phyloP scores from a whole-genome alignment of 805 yeast genomes.

The Metschnikowia cubensis region DNA sequence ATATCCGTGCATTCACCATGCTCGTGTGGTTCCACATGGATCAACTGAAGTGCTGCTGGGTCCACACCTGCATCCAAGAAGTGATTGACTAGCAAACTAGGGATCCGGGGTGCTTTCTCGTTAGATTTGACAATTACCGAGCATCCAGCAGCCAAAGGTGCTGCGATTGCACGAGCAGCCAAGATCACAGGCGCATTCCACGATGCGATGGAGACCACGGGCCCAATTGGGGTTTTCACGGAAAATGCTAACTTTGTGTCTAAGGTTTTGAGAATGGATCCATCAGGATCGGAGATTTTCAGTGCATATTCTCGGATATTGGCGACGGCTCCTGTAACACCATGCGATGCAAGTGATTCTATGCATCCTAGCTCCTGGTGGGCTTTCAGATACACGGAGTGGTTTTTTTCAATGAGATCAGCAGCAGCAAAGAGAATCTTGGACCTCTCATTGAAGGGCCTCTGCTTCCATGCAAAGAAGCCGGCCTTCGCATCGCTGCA shows the following conservation, averaged over 20 bases:
- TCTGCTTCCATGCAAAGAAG: slow-evolving; percentile 24
- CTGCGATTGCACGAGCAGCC: slow-evolving; percentile 35
- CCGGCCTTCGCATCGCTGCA: slow-evolving; percentile 24
- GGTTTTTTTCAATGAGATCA: slow-evolving; percentile 13
- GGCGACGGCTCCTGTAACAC: slow-evolving; percentile 10
- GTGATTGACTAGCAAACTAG: slow-evolving; percentile 30
- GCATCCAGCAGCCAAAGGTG: slow-evolving; percentile 49
- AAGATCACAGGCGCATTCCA: slow-evolving; percentile 49
- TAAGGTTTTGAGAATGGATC: slow-evolving; percentile 14
- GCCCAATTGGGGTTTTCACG: slow-evolving; percentile 40
- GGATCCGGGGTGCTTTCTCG: slow-evolving; percentile 34
- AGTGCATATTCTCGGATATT: slow-evolving; percentile 11
- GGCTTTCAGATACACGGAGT: slow-evolving; percentile 7
- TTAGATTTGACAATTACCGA: slow-evolving; percentile 42
- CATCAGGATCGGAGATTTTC: slow-evolving; percentile 15
- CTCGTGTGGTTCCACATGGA: slow-evolving; percentile 27
- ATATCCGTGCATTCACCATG: slow-evolving; percentile 22
- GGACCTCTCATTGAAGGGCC: slow-evolving; percentile 16
- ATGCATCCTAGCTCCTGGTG: slow-evolving; percentile 12
- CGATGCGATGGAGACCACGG: slow-evolving; percentile 43
- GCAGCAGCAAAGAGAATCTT: slow-evolving; percentile 20
- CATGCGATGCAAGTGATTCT: slow-evolving; percentile 5
- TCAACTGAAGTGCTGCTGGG: slow-evolving; percentile 28
- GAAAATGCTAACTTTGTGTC: slow-evolving; percentile 25
- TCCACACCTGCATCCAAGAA: slow-evolving; percentile 41